These are phyloP conservation scores for Symbiodinium natans DNA, from an alignment of 73 alveolate genomes.

Conservation along the genomic window DNA sequence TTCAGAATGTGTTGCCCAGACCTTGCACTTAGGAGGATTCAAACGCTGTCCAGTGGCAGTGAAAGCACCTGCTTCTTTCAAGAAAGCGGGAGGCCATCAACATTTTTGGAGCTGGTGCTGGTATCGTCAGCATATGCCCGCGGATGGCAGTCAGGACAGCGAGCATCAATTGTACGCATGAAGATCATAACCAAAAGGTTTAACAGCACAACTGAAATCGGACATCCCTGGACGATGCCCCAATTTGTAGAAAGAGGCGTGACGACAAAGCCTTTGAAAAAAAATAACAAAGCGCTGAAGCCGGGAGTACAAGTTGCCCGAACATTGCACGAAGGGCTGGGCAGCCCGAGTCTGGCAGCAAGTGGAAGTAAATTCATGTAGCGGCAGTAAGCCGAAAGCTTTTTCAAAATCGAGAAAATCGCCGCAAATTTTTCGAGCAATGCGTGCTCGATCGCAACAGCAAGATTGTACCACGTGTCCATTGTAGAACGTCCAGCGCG, in stretches of 20 bases:
- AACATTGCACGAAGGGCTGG: not conserved
- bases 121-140: too few species aligned
- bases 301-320: not conserved
- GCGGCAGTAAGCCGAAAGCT: not conserved
- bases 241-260: not conserved
- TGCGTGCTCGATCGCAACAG: not conserved
- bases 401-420: not conserved
- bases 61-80: not conserved
- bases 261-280: not conserved
- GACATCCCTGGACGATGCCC: not conserved
- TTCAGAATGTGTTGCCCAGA: too few species aligned
- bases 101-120: too few species aligned
- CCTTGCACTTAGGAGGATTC: not conserved
- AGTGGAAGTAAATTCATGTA: not conserved
- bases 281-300: not conserved
- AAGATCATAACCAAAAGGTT: not conserved
- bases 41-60: not conserved
- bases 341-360: not conserved
- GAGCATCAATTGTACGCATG: too few species aligned
- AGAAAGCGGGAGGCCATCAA: not conserved
- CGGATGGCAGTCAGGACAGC: too few species aligned
- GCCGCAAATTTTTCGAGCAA: not conserved
- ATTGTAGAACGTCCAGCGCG: too few species aligned
- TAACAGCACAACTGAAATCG: not conserved
- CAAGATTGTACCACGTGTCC: not conserved